phyloP scores from a whole-genome alignment of 2,329 filamentous ascomycete species.

The Aureobasidium sp. region DNA sequence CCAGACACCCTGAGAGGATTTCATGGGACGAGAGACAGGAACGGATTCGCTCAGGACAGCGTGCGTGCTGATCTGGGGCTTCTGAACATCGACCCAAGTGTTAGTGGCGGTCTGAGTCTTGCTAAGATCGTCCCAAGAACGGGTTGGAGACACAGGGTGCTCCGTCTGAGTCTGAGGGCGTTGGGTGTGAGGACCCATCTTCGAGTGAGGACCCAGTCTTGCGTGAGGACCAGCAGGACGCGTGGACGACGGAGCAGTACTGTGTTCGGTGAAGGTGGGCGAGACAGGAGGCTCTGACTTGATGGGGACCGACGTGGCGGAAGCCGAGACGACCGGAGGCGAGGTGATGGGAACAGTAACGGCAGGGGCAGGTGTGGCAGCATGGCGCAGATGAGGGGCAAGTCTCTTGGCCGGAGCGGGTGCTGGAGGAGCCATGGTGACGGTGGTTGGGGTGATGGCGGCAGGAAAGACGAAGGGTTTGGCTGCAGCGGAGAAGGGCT shows the following conservation, averaged over 20 bases:
- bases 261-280: not conserved
- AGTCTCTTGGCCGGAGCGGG: not conserved
- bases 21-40: too few relatives aligned
- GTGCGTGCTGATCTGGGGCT: not conserved
- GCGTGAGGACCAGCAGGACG: not conserved
- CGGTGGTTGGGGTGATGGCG: not conserved
- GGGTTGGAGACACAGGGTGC: too few relatives aligned
- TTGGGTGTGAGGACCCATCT: not conserved
- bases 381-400: not conserved
- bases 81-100: not conserved
- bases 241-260: not conserved
- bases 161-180: too few relatives aligned
- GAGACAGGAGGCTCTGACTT: not conserved
- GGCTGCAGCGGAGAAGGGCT: not conserved
- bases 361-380: not conserved
- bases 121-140: not conserved
- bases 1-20: not conserved
- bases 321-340: not conserved
- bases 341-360: not conserved
- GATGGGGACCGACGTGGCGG: not conserved
- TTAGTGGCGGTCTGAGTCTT: not conserved
- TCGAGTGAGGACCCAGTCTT: not conserved
- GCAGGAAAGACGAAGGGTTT: not conserved
- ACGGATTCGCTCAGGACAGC: too few relatives aligned
- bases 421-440: not conserved